These are phyloP conservation scores for Spinacia oleracea DNA, from an alignment of 179 eudicot species.

Conservation along the genomic window DNA sequence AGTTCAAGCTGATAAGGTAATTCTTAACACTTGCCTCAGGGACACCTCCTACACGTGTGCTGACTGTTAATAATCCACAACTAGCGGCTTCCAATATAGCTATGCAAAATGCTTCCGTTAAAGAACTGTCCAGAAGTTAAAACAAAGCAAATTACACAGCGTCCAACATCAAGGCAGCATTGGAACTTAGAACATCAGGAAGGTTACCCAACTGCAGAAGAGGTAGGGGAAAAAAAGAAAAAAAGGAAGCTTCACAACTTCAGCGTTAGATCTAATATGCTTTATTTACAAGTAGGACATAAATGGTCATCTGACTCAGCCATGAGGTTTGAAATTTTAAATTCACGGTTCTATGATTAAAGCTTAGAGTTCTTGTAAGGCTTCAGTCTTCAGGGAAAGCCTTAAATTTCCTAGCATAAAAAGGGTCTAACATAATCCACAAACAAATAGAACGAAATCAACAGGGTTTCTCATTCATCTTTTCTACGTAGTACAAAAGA, in stretches of 20 bases:
- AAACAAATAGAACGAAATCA: neutral
- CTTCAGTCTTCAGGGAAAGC: neutral
- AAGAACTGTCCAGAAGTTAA: constrained; percentile 55
- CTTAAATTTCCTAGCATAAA: neutral
- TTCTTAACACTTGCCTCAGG: constrained; percentile 67
- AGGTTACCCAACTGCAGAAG: neutral
- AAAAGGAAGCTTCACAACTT: neutral
- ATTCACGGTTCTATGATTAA: neutral
- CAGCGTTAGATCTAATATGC: neutral
- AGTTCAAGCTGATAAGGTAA: neutral
- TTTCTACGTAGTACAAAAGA: neutral
- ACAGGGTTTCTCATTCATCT: neutral
- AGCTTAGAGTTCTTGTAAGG: neutral
- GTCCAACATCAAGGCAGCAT: neutral
- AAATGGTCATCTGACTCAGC: neutral
- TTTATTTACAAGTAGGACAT: neutral
- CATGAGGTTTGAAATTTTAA: neutral
- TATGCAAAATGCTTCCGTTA: constrained; percentile 98
- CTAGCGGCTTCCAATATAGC: constrained; percentile 99
- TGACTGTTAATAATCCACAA: constrained; percentile 92
- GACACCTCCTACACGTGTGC: constrained; percentile 97
- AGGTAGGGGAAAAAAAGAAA: no score
- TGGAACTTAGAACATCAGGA: neutral
- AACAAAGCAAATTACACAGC: constrained; percentile 7
- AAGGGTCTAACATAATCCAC: neutral